A percentile compares a stretch with the other conserved stretches of the same genome.
Conservation (phyloP, 306 rosid species). For the Corylus americana region DNA sequence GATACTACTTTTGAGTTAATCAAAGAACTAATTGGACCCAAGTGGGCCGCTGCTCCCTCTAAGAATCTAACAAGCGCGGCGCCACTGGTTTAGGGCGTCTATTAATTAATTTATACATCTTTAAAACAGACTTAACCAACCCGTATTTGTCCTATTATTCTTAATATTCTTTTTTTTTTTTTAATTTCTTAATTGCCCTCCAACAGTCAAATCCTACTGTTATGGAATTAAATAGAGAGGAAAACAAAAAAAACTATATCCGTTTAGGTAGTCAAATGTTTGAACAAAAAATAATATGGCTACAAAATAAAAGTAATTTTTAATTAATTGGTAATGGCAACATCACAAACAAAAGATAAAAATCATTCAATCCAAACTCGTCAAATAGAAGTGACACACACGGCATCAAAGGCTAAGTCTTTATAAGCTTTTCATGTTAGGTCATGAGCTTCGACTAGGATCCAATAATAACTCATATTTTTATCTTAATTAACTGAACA, state of each 20-base stretch:
- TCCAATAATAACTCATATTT: too few relatives aligned
- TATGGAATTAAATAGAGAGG: background rate
- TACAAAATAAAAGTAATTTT: too few relatives aligned
- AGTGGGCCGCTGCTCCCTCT: background rate
- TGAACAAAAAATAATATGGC: too few relatives aligned
- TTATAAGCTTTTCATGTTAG: too few relatives aligned
- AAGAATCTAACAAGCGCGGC: background rate
- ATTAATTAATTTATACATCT: background rate
- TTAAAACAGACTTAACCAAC: background rate
- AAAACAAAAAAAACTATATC: background rate
- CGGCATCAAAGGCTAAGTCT: too few relatives aligned
- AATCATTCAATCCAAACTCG: too few relatives aligned
- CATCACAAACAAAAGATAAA: too few relatives aligned
- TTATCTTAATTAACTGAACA: too few relatives aligned
- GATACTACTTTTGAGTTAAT: background rate
- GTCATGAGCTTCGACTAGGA: too few relatives aligned
- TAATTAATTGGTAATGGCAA: too few relatives aligned
- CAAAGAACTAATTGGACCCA: background rate
- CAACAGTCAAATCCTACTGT: background rate
- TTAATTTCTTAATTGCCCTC: too few relatives aligned
- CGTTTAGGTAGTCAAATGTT: background rate
- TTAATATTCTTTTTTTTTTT: background rate
- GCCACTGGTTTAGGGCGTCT: background rate
- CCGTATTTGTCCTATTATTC: background rate
- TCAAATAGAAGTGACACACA: too few relatives aligned